Evolutionary conservation across 495 filamentous ascomycete species (phyloP), one percentile per base, ranked within the genome.

Genomic region (Jackrogersella multiformis): DNA sequence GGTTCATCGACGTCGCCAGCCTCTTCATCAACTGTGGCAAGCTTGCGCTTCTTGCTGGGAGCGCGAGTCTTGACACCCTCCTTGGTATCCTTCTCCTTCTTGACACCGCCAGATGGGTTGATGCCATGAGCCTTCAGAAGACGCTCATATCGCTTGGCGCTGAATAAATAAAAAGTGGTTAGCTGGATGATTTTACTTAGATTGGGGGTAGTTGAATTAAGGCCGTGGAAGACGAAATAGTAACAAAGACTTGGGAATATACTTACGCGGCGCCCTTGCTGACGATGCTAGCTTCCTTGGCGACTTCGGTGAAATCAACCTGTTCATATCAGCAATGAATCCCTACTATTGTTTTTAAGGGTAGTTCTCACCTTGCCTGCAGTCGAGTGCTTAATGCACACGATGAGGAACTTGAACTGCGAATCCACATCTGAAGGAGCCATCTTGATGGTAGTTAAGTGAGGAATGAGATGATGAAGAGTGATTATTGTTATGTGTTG

Each of bases 211-310:
- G 6, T 28, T 32, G 24, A 13, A 4, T 21, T 23, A 55, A 34
- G 34, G 54, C 39, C 26, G 21, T 26, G 18, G 23, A 9, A 16
- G 6, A 49, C 6, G 56, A 7, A 3, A 5, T 23, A 36, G 21
- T 8, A 34, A 13, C 5, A 26, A 13, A 39, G 4, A 13, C n/a
- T 10, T 4, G n/a, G 18, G 41, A 36, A 5, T 8, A 30, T n/a
- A 84, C 89, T 81, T 82, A 91, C 89, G 89, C 88, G 5, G 89
- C 89, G 16, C 84, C 87, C 67, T 87, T 88, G 71, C 70, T 80
- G 8, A 89, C 80, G 49, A 91, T 89, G 20, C 74, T 72, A 23
- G 87, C 86, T 71, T 90, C 87, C 26, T 83, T 74, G n/a, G 87
- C 86, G 35, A 92, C 89, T 46, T 80, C 78, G 10, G 62, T 71